Percentiles rank a stretch among this genome's conserved stretches.
Conservation (phyloP, 2,329 filamentous ascomycete species). For the Neofusicoccum ribis region DNA sequence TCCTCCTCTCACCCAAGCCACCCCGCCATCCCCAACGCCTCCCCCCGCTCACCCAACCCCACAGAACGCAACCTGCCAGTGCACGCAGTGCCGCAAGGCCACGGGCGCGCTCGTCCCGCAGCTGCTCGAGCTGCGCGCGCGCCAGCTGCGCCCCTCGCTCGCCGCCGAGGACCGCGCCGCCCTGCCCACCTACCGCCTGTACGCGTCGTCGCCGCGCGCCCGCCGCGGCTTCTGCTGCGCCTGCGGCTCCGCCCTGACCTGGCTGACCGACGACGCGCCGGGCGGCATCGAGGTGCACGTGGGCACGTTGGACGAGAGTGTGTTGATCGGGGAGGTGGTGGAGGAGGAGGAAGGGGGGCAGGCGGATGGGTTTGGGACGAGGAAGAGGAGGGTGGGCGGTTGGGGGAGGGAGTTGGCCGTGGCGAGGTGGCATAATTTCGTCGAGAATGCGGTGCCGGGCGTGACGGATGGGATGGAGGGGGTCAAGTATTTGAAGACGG, state of each 20-base stretch:
- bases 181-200: slow-evolving; percentile 27
- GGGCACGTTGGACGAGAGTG: slow-evolving; percentile 31
- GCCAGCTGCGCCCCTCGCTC: slow-evolving; percentile 25
- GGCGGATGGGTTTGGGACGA: slow-evolving; percentile 26
- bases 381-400: slow-evolving; percentile 27
- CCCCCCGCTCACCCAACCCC: not conserved
- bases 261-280: slow-evolving; percentile 21
- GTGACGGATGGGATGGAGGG: slow-evolving; percentile 30
- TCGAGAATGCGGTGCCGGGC: slow-evolving; percentile 29
- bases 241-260: slow-evolving; percentile 28
- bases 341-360: slow-evolving; percentile 23
- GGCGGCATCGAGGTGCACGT: slow-evolving; percentile 26
- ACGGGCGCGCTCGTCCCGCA: slow-evolving; percentile 28
- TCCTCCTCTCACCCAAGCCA: not conserved
- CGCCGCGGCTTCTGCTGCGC: slow-evolving; percentile 29
- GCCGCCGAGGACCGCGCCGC: not conserved
- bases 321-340: slow-evolving; percentile 26
- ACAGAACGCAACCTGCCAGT: slow-evolving; percentile 32
- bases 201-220: slow-evolving; percentile 23
- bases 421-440: slow-evolving; percentile 28
- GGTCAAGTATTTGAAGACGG: slow-evolving; percentile 25
- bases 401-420: slow-evolving; percentile 25
- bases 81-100: slow-evolving; percentile 33
- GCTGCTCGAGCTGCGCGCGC: slow-evolving; percentile 23
- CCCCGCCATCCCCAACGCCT: not conserved